Percentiles rank a stretch among this genome's conserved stretches.
Evolutionary conservation across 495 filamentous ascomycete genomes (phyloP).

Genomic region (Lentithecium fluviatile): DNA sequence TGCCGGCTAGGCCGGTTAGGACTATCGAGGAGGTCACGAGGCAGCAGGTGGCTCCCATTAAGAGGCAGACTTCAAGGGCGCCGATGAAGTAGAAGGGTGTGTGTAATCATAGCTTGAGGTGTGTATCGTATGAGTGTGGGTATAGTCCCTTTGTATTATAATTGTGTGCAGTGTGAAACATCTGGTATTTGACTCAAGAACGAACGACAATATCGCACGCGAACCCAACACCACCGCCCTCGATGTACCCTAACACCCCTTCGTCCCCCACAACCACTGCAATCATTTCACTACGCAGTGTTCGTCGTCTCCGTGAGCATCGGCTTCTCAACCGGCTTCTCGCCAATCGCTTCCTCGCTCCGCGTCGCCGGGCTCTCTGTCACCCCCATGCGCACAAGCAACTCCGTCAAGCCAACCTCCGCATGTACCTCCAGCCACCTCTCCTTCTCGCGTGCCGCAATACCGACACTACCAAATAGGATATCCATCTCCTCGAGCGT

Average conservation of each 20-base stretch:
- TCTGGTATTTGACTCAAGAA: too few relatives aligned
- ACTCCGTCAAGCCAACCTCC: conserved; percentile 29
- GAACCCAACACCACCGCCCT: too few relatives aligned
- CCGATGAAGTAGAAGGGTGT: neutral
- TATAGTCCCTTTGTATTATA: too few relatives aligned
- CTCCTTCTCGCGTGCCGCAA: conserved; percentile 33
- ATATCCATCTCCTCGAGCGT: conserved; percentile 62
- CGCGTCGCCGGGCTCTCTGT: neutral
- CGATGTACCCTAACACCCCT: neutral
- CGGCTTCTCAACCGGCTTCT: conserved; percentile 18
- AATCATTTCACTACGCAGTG: too few relatives aligned
- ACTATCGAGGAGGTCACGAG: neutral
- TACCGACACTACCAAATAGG: conserved; percentile 58
- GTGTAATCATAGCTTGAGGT: too few relatives aligned
- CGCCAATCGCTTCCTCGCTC: neutral
- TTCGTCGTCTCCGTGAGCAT: conserved; percentile 2
- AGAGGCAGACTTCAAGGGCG: conserved; percentile 21
- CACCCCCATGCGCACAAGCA: conserved; percentile 17
- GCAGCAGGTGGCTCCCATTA: neutral
- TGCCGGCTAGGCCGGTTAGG: neutral
- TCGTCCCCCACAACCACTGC: neutral
- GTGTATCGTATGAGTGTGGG: too few relatives aligned
- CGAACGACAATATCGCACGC: too few relatives aligned
- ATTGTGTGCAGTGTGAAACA: too few relatives aligned
- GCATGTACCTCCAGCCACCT: conserved; percentile 29